Percentiles rank a stretch among this genome's conserved stretches.
These are phyloP conservation scores for Silene uniflora DNA, from an alignment of 148 eudicot genomes.

Conservation along the genomic window DNA sequence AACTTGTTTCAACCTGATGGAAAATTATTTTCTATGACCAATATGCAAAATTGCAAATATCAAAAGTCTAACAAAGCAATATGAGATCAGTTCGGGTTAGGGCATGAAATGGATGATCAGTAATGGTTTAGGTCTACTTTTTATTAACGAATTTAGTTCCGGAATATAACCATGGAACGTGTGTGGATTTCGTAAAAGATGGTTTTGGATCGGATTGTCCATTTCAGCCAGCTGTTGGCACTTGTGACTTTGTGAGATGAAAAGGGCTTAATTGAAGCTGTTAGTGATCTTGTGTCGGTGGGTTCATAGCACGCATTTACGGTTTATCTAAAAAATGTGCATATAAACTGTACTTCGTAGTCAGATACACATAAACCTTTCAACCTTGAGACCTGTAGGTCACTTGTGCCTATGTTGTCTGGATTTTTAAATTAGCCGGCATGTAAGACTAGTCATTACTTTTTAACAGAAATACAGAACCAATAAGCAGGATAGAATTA, in stretches of 20 bases:
- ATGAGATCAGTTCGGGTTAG: neutral
- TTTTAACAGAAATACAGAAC: neutral
- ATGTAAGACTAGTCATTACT: neutral
- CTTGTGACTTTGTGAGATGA: neutral
- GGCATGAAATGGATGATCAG: neutral
- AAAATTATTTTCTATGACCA: neutral
- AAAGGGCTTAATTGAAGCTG: neutral
- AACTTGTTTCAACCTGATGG: neutral
- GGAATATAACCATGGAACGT: neutral
- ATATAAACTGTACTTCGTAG: neutral
- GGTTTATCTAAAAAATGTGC: neutral
- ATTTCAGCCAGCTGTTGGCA: neutral
- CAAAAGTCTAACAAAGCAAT: too few relatives aligned
- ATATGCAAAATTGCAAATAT: neutral
- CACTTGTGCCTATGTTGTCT: neutral
- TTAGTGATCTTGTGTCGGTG: neutral
- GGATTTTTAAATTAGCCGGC: neutral
- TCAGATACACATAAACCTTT: neutral
- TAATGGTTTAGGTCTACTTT: too few relatives aligned
- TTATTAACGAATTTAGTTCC: neutral
- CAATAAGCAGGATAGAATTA: neutral
- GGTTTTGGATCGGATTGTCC: neutral
- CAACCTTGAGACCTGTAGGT: neutral
- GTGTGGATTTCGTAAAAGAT: too few relatives aligned
- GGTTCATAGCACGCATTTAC: neutral